Evolutionary conservation across 2,329 filamentous ascomycete species (phyloP).

Genomic region (Colletotrichum sp.): DNA sequence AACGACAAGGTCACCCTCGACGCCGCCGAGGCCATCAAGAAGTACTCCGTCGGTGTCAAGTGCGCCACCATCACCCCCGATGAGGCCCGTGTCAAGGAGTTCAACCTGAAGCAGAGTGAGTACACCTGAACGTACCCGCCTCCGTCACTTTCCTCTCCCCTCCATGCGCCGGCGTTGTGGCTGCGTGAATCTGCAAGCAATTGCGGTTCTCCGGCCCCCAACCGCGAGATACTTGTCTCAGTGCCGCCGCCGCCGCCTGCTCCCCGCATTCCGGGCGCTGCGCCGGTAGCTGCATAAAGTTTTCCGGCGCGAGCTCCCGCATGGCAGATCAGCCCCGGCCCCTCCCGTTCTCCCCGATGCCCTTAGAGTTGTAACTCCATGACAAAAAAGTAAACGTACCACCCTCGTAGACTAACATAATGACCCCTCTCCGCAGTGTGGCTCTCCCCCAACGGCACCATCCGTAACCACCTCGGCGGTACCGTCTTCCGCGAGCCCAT

Average conservation of each 20-base stretch:
- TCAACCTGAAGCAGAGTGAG: slow-evolving; percentile 97
- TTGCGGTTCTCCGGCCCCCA: neutral
- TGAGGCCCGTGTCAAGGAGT: slow-evolving; percentile 95
- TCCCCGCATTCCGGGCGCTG: neutral
- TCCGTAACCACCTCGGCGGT: slow-evolving; percentile 78
- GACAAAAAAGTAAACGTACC: neutral
- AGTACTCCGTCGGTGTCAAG: slow-evolving; percentile 98
- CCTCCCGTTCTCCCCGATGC: neutral
- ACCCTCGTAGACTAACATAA: neutral
- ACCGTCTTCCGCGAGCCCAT: slow-evolving; percentile 99
- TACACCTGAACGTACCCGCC: slow-evolving; percentile 21
- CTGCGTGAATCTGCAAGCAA: neutral
- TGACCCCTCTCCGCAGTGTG: slow-evolving; percentile 69
- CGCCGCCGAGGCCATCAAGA: slow-evolving; percentile 96
- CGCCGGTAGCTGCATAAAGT: slow-evolving; percentile 1
- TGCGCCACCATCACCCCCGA: slow-evolving; percentile 99
- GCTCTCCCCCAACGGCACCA: slow-evolving; percentile 95
- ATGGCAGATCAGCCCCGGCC: neutral
- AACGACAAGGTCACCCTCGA: slow-evolving; percentile 96
- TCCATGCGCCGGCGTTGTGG: neutral
- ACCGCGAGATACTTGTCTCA: neutral
- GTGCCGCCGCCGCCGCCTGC: neutral
- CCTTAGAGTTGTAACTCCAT: neutral
- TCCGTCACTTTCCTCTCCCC: neutral
- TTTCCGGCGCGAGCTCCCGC: neutral